These are phyloP conservation scores for Citrus inodora DNA, from an alignment of 345 rosid genomes.

Conservation along the genomic window DNA sequence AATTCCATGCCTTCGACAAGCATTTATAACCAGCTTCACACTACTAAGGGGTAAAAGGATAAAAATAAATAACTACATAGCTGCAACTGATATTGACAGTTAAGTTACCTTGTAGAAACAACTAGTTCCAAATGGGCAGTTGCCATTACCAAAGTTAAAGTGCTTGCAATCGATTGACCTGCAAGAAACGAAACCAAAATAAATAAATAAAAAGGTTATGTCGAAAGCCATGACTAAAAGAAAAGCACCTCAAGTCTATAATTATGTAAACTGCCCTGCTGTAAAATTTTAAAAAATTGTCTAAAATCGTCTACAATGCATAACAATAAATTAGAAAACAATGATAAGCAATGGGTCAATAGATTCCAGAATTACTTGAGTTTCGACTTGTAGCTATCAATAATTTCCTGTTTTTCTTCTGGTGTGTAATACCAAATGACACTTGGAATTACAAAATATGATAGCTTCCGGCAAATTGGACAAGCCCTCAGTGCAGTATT, in stretches of 20 bases:
- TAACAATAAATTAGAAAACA: not conserved
- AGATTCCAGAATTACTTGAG: slow-evolving; percentile 47
- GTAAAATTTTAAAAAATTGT: not conserved
- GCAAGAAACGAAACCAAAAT: slow-evolving; percentile 1
- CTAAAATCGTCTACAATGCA: not conserved
- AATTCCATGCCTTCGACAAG: not conserved
- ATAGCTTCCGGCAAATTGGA: slow-evolving; percentile 89
- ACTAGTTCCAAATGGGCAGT: slow-evolving; percentile 93
- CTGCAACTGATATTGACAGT: not conserved
- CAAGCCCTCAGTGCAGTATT: slow-evolving; percentile 81
- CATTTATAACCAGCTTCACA: slow-evolving; percentile 2
- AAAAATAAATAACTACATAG: not conserved
- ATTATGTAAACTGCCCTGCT: not conserved
- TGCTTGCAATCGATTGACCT: slow-evolving; percentile 94
- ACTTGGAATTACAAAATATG: slow-evolving; percentile 95
- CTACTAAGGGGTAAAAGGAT: not conserved
- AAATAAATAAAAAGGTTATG: not conserved
- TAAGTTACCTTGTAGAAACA: slow-evolving; percentile 86
- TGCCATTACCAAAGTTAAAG: slow-evolving; percentile 86
- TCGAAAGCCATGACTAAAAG: not conserved
- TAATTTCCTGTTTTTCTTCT: slow-evolving; percentile 77
- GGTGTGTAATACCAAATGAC: slow-evolving; percentile 82
- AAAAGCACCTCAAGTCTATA: not conserved
- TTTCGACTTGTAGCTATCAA: slow-evolving; percentile 78
- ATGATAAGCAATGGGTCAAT: not conserved